phyloP scores from a whole-genome alignment of 2,329 filamentous ascomycete species.

The Claviceps monticola region DNA sequence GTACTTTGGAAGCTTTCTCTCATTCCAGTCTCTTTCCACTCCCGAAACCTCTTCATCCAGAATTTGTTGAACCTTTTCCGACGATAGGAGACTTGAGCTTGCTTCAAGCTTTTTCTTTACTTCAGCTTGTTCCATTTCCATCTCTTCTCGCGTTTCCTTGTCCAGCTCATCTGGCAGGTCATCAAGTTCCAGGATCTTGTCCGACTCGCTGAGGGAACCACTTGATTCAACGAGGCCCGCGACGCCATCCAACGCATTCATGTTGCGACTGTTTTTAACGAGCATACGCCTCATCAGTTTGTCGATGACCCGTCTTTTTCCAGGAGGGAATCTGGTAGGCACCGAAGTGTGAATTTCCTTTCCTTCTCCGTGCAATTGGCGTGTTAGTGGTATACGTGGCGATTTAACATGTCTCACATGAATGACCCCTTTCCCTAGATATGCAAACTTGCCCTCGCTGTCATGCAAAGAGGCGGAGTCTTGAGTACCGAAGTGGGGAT shows the following conservation, averaged over 20 bases:
- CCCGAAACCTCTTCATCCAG: conserved; percentile 40
- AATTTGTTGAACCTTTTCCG: conserved; percentile 33
- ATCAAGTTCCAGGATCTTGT: conserved; percentile 31
- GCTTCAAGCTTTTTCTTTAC: background rate
- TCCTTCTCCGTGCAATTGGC: conserved; percentile 10
- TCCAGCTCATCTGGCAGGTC: conserved; percentile 26
- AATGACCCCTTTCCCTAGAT: conserved; percentile 22
- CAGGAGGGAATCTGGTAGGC: conserved; percentile 22
- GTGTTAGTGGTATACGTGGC: conserved; percentile 10
- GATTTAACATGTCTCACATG: conserved; percentile 12
- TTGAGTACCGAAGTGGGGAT: background rate
- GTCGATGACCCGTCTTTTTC: conserved; percentile 30
- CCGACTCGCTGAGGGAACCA: conserved; percentile 12
- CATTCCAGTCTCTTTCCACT: conserved; percentile 41
- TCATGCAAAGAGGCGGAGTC: conserved; percentile 10
- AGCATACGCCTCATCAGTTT: conserved; percentile 27
- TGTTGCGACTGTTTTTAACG: conserved; percentile 11
- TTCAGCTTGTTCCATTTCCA: conserved; percentile 28
- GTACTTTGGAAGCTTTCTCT: conserved; percentile 40
- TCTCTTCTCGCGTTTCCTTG: conserved; percentile 45
- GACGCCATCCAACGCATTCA: background rate
- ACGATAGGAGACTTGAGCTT: conserved; percentile 17
- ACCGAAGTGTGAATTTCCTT: conserved; percentile 15
- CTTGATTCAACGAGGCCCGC: background rate
- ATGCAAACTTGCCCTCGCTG: conserved; percentile 13